phyloP scores from a whole-genome alignment of 257 asterid species.

The Solanum microdontum region DNA sequence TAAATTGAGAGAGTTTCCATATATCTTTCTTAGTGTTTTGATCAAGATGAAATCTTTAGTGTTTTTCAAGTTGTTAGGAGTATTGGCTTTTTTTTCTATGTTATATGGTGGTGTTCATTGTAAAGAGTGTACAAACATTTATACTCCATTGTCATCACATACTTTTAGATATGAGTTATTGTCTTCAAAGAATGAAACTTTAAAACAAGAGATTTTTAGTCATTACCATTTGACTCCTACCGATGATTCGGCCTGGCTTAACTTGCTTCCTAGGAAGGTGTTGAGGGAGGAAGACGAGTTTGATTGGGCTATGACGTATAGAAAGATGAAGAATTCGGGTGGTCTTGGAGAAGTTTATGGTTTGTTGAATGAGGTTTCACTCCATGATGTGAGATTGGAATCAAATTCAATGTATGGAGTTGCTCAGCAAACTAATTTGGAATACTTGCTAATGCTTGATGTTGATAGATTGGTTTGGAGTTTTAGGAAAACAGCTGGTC shows the following conservation, averaged over 20 bases:
- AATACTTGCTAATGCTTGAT: constrained; percentile 69
- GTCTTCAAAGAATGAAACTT: constrained; percentile 48
- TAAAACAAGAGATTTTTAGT: constrained; percentile 43
- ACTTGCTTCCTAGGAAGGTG: constrained; percentile 64
- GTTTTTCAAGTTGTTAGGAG: background rate
- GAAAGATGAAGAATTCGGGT: constrained; percentile 33
- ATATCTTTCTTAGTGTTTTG: background rate
- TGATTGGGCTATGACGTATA: constrained; percentile 46
- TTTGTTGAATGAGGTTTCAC: constrained; percentile 39
- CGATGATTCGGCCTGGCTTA: constrained; percentile 65
- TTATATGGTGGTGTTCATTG: constrained; percentile 14
- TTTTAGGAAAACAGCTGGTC: constrained; percentile 65
- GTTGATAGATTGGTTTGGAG: constrained; percentile 80
- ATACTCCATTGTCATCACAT: constrained; percentile 44
- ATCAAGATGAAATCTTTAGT: constrained; percentile 19
- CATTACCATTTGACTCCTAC: constrained; percentile 79
- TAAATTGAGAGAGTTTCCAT: background rate
- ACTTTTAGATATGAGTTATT: constrained; percentile 43
- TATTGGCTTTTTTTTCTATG: constrained; percentile 7
- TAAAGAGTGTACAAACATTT: constrained; percentile 57
- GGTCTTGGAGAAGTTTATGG: constrained; percentile 8
- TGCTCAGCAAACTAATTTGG: constrained; percentile 81
- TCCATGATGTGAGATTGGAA: constrained; percentile 62
- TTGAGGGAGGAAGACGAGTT: constrained; percentile 42
- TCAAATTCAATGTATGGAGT: constrained; percentile 52